phyloP scores from a whole-genome alignment of 2,329 filamentous ascomycete species.

The Pseudogymnoascus sp. region DNA sequence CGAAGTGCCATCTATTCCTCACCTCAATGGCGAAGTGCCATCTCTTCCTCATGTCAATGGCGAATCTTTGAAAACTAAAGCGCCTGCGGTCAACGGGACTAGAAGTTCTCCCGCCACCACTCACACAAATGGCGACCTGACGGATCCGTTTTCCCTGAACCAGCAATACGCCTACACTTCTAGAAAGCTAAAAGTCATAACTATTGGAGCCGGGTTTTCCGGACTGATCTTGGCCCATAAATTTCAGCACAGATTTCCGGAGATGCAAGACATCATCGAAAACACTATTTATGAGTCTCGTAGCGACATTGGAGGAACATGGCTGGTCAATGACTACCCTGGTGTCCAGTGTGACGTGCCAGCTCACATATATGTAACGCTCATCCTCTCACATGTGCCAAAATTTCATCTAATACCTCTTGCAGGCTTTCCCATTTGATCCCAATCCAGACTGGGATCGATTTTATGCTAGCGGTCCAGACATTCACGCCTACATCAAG shows the following conservation, averaged over 20 bases:
- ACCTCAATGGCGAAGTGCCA: not conserved
- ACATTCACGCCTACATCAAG: conserved; percentile 15
- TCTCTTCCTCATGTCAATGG: not conserved
- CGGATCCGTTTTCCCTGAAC: conserved; percentile 26
- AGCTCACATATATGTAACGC: conserved; percentile 18
- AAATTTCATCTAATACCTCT: conserved; percentile 38
- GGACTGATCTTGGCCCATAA: conserved; percentile 37
- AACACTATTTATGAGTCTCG: conserved; percentile 24
- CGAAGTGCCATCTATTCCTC: not conserved
- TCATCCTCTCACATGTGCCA: conserved; percentile 18
- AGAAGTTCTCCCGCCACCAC: not conserved
- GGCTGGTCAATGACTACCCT: conserved; percentile 23
- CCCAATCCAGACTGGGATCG: conserved; percentile 33
- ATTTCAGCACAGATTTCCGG: conserved; percentile 10
- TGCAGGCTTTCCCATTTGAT: conserved; percentile 32
- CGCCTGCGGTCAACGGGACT: not conserved
- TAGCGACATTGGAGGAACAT: conserved; percentile 25
- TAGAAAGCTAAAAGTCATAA: conserved; percentile 36
- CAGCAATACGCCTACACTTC: conserved; percentile 29
- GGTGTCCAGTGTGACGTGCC: conserved; percentile 23
- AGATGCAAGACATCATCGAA: conserved; percentile 26
- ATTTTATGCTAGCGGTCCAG: conserved; percentile 25
- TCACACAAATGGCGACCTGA: not conserved
- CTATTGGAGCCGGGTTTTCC: conserved; percentile 39
- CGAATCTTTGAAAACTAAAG: not conserved